Base-by-base conservation (phyloP, 116 monocot species). In the Phalaenopsis hybrid region DNA sequence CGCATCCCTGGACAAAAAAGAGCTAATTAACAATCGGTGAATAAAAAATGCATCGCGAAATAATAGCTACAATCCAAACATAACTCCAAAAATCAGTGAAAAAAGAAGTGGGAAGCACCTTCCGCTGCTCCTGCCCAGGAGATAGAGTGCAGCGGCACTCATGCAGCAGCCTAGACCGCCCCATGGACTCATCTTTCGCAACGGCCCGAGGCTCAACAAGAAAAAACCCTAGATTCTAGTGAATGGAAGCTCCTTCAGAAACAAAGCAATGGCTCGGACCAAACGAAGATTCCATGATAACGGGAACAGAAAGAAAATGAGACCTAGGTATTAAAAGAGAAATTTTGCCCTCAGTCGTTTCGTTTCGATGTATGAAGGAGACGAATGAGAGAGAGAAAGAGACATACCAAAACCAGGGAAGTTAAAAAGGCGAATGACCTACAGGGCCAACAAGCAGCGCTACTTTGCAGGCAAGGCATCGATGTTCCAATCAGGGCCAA, bases 61-160 rank as follows among this genome's bases (percentile, higher is more conserved):
- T 51, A 44, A 21, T 21, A 73, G 65, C 46, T 52, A 63, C 31
- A 79, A 74, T 49, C 58, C 33, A 37, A 2, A n/a, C 57, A 41
- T 21, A 21, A 84, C 41, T 9, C 28, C 46, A 25, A 57, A 6
- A 51, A 78, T 28, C 11, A 55, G 51, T 4, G 31, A 44, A 75
- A 78, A 77, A 28, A 0, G 46, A 48, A 73, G 65, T 17, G 41
- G 41, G 41, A 41, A 41, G 2, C 28, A 94, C 94, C 92, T 92
- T 48, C 94, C 94, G 50, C 90, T 94, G 80, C 86, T 92, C 80
- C 94, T 88, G 18, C 96, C 94, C 33, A 97, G 76, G 16, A 97
- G 85, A 80, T 94, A 97, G 25, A 97, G 89, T 69, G 94, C 96
- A 48, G 92, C 89, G 0, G 96, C 96, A 76, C 96, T 92, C 68